A percentile compares a stretch with the other conserved stretches of the same genome.
phyloP scores from a whole-genome alignment of 2,329 filamentous ascomycete species.

The Cercospora nicotianae region DNA sequence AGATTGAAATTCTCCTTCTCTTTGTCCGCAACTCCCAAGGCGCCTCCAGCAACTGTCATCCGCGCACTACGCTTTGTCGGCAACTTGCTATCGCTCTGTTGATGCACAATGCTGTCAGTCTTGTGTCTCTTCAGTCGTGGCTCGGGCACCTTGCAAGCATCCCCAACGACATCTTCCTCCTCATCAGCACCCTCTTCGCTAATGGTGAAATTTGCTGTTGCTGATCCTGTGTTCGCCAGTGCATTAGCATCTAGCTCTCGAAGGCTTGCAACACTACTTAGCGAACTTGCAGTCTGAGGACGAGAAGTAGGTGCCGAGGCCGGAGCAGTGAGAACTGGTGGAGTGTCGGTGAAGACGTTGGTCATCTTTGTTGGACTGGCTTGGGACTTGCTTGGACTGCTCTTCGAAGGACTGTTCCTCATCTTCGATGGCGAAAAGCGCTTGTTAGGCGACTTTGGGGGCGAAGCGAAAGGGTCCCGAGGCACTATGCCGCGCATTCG shows the following conservation, averaged over 20 bases:
- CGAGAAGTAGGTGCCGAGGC: slow-evolving; percentile 31
- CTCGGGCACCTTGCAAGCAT: slow-evolving; percentile 29
- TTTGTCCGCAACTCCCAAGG: slow-evolving; percentile 29
- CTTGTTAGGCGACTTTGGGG: slow-evolving; percentile 38
- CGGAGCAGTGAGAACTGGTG: slow-evolving; percentile 28
- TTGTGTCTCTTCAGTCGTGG: slow-evolving; percentile 48
- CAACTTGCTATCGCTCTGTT: slow-evolving; percentile 43
- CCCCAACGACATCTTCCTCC: slow-evolving; percentile 4
- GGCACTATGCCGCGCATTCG: slow-evolving; percentile 47
- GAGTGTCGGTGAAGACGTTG: slow-evolving; percentile 38
- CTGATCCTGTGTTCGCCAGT: slow-evolving; percentile 31
- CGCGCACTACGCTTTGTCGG: slow-evolving; percentile 44
- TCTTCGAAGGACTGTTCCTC: slow-evolving; percentile 19
- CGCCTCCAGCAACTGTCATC: slow-evolving; percentile 44
- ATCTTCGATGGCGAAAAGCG: slow-evolving; percentile 32
- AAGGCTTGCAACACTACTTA: slow-evolving; percentile 36
- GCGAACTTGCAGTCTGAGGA: slow-evolving; percentile 33
- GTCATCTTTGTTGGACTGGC: slow-evolving; percentile 36
- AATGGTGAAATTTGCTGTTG: slow-evolving; percentile 30
- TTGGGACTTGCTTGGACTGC: slow-evolving; percentile 34
- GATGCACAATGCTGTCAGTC: slow-evolving; percentile 34
- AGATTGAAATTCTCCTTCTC: slow-evolving; percentile 44
- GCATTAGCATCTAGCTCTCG: slow-evolving; percentile 53
- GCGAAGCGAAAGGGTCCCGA: slow-evolving; percentile 32
- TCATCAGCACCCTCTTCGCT: slow-evolving; percentile 34